These are phyloP conservation scores for Astrothelium subdiscretum DNA, from an alignment of 495 filamentous ascomycete species.

Conservation along the genomic window DNA sequence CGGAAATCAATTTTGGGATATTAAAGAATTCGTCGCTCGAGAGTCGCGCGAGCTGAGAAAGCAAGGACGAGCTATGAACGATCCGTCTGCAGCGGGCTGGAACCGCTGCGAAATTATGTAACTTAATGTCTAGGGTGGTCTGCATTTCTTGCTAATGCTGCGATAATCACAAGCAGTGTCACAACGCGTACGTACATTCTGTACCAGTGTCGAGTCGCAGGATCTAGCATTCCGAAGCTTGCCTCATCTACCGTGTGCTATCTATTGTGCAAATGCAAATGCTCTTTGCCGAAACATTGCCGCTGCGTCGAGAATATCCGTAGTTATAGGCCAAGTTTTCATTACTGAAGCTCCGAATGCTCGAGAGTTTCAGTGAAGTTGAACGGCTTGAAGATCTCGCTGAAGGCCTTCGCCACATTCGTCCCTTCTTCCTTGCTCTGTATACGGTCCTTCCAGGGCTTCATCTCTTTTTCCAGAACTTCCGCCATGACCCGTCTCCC, in stretches of 20 bases:
- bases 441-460: too few relatives aligned
- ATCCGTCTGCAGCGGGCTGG: constrained; percentile 12
- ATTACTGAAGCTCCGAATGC: too few relatives aligned
- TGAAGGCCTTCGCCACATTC: too few relatives aligned
- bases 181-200: background rate
- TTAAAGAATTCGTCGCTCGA: constrained; percentile 14
- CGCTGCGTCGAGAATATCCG: background rate
- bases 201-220: background rate
- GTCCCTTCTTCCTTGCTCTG: too few relatives aligned
- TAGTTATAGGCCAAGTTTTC: background rate
- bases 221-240: background rate
- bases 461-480: too few relatives aligned
- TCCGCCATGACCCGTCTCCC: too few relatives aligned
- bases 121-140: background rate
- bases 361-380: too few relatives aligned
- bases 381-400: too few relatives aligned
- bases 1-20: constrained; percentile 17
- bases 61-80: constrained; percentile 2
- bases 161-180: background rate
- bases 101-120: constrained; percentile 7
- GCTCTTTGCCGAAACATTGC: background rate
- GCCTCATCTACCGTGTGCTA: background rate
- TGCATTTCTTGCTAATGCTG: background rate
- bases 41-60: constrained; percentile 2
- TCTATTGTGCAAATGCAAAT: background rate